Base-by-base conservation (phyloP, 257 asterid genomes). In the Fraxinus pennsylvanica region DNA sequence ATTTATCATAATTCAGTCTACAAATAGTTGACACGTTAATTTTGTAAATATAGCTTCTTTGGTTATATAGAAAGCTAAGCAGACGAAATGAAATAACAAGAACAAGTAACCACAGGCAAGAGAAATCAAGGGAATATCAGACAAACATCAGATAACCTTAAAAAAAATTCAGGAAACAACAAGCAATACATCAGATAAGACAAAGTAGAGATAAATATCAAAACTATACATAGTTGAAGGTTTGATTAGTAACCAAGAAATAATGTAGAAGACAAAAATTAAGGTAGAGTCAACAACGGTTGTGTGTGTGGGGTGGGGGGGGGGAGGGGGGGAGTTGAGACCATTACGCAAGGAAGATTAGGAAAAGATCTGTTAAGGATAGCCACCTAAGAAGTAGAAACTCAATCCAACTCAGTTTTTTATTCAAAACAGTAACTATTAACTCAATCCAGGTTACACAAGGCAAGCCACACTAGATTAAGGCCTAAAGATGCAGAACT, bases 31-130 rank as follows among this genome's bases (percentile, higher is more conserved):
- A 9, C 66, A 33, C 59, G 72, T 19, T 0, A 52, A 14, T 69
- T 59, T 36, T 68, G 33, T 27, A 33, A 17, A 5, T 57, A 21
- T 59, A 12, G 78, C 61, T 32, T 35, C 27, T 59, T 59, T 59
- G 32, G 73, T 74, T 63, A 36, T 59, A 57, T 21, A 78, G 67
- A 82, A 32, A 47, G 79, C 29, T 57, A 54, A 57, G 75, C 66
- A 57, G 80, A 78, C 76, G 12, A 27, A 75, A 17, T 29, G 73
- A 36, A 74, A 38, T 35, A 76, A 67, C 29, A 57, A 57, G 2
- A n/a, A n/a, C 15, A 21, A 21, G 67, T 59, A 59, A 59, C 29
- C 67, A 21, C 67, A 21, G 14, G 32, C 22, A 59, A 21, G 29
- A 59, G 67, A 59, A 21, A 59, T 8, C 27, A 57, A 59, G 67